Evolutionary conservation across 83 land plant genomes (phyloP), one percentile per base, ranked within the genome.

Genomic region (Picea mariana): DNA sequence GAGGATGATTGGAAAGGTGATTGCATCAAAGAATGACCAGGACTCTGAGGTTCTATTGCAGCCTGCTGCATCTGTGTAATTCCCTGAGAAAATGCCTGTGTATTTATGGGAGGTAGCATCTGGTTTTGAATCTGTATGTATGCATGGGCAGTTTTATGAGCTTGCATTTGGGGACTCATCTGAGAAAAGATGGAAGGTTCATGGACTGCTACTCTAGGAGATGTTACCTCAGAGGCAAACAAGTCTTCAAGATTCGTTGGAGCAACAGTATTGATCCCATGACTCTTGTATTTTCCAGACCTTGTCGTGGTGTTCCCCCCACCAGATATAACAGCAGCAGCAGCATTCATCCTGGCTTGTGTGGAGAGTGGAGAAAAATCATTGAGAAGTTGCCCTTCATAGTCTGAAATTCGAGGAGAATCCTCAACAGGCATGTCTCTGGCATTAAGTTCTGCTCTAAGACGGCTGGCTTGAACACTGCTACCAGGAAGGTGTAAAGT

Each of bases 211-310:
- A 63, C 86, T 26, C 93, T 62, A 7, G 95, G 95, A 61, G 95
- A 93, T 5, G 79, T 27, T 16, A 87, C 82, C 82, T 93, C 95
- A 63, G 94, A 81, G 34, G 90, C 80, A 86, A 91, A 93, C 1
- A 93, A 88, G 59, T 93, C 95, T 20, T 93, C 94, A 62, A 93
- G 94, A 79, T 93, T 93, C 0, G 90, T 82, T 12, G 93, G 95
- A 24, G 86, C 84, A 34, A 91, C 79, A 18, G 79, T 85, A 34
- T 84, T 84, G 21, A 82, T 23, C 63, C 89, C 82, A 55, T 68
- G 82, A 34, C 40, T 68, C 61, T 81, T 81, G 80, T 65, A 65
- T 85, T 52, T 84, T n/a, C 26, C 91, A 79, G 55, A 62, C 82
- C 42, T 72, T 26, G 84, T 27, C n/a, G 81, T 72, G 67, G 81